Evolutionary conservation across 164 flowering plant genomes (phyloP), one percentile per base, ranked within the genome.

Genomic region (Stephania japonica): DNA sequence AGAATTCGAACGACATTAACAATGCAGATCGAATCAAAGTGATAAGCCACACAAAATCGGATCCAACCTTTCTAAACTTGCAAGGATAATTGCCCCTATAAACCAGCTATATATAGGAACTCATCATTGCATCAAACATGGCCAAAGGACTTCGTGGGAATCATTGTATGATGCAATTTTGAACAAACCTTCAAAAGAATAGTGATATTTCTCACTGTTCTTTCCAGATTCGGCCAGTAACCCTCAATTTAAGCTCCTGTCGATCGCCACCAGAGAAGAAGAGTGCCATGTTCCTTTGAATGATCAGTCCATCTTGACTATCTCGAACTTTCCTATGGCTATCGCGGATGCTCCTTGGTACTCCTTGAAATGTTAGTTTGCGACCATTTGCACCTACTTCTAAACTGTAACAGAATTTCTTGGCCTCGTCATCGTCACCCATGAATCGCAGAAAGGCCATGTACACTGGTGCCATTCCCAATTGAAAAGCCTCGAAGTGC

Each of bases 401-500:
- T 64, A 86, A 69, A 61, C 79, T 78, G 76, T 83, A 86, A 79
- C 75, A 77, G 73, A 81, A 86, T 65, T 81, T 84, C 70, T 79
- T 77, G 16, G 87, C 85, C 65, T 86, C 87, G 32, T 71, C 71
- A 5, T 84, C 87, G 13, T 83, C 87, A 2, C 89, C 89, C 87
- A 86, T 83, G 75, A 86, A 86, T 18, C 87, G 79, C 6, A 84
- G 67, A 69, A 86, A 86, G 23, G 87, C 85, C 81, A 84, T 86
- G 79, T 84, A 84, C 1, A 83, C 85, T 7, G 89, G 89, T 16
- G 86, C 75, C 73, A 65, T 81, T 41, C 89, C 89, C 10, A 84
- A 73, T 44, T 77, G 82, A 73, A 84, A 86, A 10, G 89, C 87
- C 77, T 86, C 87, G 69, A 86, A 86, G 78, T 86, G 89, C 74